Percentiles rank a stretch among this genome's conserved stretches.
Evolutionary conservation across 306 rosid genomes (phyloP).

Genomic region (Corylus americana): DNA sequence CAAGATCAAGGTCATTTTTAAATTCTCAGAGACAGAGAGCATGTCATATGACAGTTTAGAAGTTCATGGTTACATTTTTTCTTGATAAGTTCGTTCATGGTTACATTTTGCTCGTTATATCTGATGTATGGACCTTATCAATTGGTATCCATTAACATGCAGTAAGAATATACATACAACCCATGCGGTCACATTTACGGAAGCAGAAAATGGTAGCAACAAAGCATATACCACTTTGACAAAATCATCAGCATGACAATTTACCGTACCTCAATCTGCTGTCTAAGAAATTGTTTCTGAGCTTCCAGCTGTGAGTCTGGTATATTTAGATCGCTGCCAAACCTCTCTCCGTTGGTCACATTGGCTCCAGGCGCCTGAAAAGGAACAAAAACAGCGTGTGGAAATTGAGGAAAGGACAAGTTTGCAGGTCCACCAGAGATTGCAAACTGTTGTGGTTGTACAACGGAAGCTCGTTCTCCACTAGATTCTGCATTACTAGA

Average conservation of each 20-base stretch:
- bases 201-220: too few species aligned
- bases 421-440: slow-evolving; percentile 54
- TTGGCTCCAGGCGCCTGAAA: slow-evolving; percentile 32
- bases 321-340: slow-evolving; percentile 40
- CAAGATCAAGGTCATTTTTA: too few species aligned
- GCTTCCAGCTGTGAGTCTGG: slow-evolving; percentile 56
- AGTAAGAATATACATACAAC: too few species aligned
- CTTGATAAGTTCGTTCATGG: too few species aligned
- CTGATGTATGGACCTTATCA: background rate
- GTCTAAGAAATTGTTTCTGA: slow-evolving; percentile 52
- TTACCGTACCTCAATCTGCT: slow-evolving; percentile 69
- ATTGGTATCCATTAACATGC: background rate
- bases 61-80: background rate
- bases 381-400: slow-evolving; percentile 48
- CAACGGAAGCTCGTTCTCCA: slow-evolving; percentile 49
- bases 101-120: background rate
- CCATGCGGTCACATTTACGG: too few species aligned
- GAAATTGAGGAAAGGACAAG: slow-evolving; percentile 47
- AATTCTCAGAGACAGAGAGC: too few species aligned
- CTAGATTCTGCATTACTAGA: slow-evolving; percentile 33
- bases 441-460: slow-evolving; percentile 45
- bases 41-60: too few species aligned
- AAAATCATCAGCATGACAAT: background rate
- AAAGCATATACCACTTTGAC: slow-evolving; percentile 1
- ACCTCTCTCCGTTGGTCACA: slow-evolving; percentile 41